Evolutionary conservation across 176 grass and related monocot species (phyloP).

Genomic region (Metroxylon sagu): DNA sequence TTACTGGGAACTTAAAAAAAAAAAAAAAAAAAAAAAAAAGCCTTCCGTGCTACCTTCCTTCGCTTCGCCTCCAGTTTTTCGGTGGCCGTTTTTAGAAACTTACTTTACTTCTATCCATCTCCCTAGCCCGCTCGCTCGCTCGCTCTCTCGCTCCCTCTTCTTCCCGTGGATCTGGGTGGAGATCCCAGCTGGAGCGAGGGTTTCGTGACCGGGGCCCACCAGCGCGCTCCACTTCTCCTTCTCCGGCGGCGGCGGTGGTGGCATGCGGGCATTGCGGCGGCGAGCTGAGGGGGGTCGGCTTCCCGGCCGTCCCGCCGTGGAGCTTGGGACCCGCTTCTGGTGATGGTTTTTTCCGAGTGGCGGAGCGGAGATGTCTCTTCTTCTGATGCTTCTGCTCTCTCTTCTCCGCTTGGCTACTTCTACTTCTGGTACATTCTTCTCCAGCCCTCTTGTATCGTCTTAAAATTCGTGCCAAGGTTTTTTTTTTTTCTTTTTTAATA

Average conservation of each 20-base stretch:
- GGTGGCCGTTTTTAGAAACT: too few species aligned
- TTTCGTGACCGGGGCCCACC: neutral
- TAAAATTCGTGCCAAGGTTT: neutral
- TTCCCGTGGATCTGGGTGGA: slow-evolving; percentile 3
- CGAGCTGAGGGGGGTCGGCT: neutral
- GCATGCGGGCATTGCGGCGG: neutral
- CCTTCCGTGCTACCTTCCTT: too few species aligned
- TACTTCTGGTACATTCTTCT: neutral
- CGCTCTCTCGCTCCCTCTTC: neutral
- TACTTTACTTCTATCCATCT: too few species aligned
- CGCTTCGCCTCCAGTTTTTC: too few species aligned
- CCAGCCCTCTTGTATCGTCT: neutral
- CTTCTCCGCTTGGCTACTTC: slow-evolving; percentile 4
- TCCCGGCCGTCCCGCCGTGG: too few species aligned
- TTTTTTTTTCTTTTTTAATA: neutral
- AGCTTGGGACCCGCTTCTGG: too few species aligned
- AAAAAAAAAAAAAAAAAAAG: too few species aligned
- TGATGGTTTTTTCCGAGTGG: neutral
- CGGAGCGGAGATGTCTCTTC: slow-evolving; percentile 5
- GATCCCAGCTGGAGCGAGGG: neutral
- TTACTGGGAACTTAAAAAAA: too few species aligned
- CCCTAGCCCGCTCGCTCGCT: neutral
- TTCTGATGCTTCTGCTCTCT: slow-evolving; percentile 1
- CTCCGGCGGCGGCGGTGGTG: neutral
- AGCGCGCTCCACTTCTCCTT: neutral